Evolutionary conservation across 2,329 filamentous ascomycete species (phyloP), one percentile per base, ranked within the genome.

Genomic region (Fusarium ramigenum): DNA sequence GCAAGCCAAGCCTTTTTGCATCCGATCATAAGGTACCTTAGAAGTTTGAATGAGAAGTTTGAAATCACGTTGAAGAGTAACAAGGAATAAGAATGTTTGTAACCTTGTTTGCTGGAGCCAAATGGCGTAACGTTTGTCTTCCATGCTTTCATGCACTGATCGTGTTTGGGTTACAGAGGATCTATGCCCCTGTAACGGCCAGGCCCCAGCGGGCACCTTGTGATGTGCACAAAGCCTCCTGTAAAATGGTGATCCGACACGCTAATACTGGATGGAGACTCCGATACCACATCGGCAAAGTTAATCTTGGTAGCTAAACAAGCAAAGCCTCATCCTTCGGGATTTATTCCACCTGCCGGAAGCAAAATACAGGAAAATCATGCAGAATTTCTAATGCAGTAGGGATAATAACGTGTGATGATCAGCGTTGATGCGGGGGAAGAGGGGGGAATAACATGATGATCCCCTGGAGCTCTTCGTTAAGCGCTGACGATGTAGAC

Each of bases 251-350:
- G 59, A 69, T 69, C 58, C 25, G 44, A 49, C 42, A n/a, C 46
- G 21, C 32, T 39, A 21, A 19, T 40, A 23, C 66, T 39, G 5
- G 19, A 54, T 49, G 14, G 19, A n/a, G 52, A 25, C 14, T 10
- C n/a, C 32, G 18, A 69, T 69, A 70, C 66, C 18, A 70, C 59
- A 23, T 69, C 66, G 60, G 59, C 23, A 54, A 70, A 65, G 36
- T 23, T 32, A 49, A 60, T 18, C n/a, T 59, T 47, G 34, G 34
- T 59, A 21, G 10, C 18, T 37, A 39, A 34, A 23, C 15, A 21
- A 21, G 59, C 59, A 39, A 46, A 47, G 58, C 25, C 36, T 43
- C 50, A 47, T 64, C 58, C 58, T 69, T 69, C 58, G 58, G 64
- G 58, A 11, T 65, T 63, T 53, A 43, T 42, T 59, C 39, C 47